A percentile compares a stretch with the other conserved stretches of the same genome.
phyloP scores from a whole-genome alignment of 2,329 filamentous ascomycete species.

The Aspergillus floridensis region DNA sequence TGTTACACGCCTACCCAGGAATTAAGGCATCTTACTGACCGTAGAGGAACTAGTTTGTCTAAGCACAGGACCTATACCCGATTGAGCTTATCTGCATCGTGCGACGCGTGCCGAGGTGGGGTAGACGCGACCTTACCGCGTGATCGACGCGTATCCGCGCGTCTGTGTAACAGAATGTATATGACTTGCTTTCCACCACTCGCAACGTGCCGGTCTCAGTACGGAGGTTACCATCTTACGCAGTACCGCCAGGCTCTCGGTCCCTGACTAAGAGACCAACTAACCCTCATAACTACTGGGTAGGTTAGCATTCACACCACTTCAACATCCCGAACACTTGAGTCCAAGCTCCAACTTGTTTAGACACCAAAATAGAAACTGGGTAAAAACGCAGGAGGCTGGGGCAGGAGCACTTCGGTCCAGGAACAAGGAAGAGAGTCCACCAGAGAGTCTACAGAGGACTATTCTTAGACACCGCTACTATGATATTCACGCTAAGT shows the following conservation, averaged over 20 bases:
- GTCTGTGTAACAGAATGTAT: conserved; percentile 20
- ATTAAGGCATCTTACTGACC: too few species aligned
- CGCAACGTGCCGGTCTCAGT: background rate
- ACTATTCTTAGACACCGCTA: background rate
- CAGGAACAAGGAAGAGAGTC: background rate
- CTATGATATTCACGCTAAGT: background rate
- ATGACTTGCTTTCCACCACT: background rate
- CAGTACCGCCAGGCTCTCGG: background rate
- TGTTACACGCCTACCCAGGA: too few species aligned
- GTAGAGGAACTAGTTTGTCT: too few species aligned
- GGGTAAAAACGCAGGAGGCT: background rate
- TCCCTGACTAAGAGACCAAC: conserved; percentile 5
- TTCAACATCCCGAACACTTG: too few species aligned
- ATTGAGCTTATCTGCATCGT: conserved; percentile 6
- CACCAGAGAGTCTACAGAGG: background rate
- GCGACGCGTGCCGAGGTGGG: conserved; percentile 18
- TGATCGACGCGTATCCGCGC: conserved; percentile 20
- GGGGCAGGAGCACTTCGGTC: background rate
- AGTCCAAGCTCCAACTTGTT: background rate
- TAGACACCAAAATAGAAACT: background rate
- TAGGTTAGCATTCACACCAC: too few species aligned
- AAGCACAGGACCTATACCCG: too few species aligned
- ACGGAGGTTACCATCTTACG: background rate
- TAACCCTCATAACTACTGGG: background rate
- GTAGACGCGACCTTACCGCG: conserved; percentile 21